Conservation (phyloP, 1,139 yeast species). For the Candida pseudoviswanathii region DNA sequence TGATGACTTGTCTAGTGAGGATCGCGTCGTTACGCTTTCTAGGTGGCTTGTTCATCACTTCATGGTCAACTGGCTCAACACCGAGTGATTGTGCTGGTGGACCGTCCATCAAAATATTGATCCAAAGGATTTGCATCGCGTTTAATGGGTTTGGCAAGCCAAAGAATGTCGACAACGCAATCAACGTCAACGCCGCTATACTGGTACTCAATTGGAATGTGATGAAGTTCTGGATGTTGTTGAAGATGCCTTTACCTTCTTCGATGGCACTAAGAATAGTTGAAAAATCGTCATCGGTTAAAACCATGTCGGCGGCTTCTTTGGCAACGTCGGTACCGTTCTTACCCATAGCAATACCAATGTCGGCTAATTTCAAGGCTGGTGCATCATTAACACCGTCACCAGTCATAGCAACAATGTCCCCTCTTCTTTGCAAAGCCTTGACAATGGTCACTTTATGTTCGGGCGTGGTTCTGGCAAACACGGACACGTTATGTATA, state of each 20-base stretch:
- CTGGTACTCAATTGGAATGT: slow-evolving; percentile 95
- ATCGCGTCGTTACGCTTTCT: slow-evolving; percentile 83
- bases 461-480: slow-evolving; percentile 96
- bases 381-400: slow-evolving; percentile 99
- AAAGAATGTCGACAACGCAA: slow-evolving; percentile 84
- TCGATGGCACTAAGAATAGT: slow-evolving; percentile 90
- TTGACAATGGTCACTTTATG: slow-evolving; percentile 90
- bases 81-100: slow-evolving; percentile 99
- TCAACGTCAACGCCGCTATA: slow-evolving; percentile 88
- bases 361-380: slow-evolving; percentile 95
- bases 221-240: slow-evolving; percentile 89
- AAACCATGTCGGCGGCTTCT: slow-evolving; percentile 97
- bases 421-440: slow-evolving; percentile 90
- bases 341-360: slow-evolving; percentile 96
- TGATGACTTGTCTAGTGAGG: slow-evolving; percentile 65
- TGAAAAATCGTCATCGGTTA: slow-evolving; percentile 94
- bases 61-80: slow-evolving; percentile 95
- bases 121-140: slow-evolving; percentile 98
- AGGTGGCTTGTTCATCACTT: slow-evolving; percentile 93
- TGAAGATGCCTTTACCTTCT: slow-evolving; percentile 95
- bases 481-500: slow-evolving; percentile 81
- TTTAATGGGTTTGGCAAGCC: slow-evolving; percentile 94
- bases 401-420: slow-evolving; percentile 98
- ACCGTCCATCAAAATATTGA: slow-evolving; percentile 96
- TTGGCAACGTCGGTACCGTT: slow-evolving; percentile 98